Conservation (phyloP, 2,329 filamentous ascomycete species). For the Colletotrichum sp. region DNA sequence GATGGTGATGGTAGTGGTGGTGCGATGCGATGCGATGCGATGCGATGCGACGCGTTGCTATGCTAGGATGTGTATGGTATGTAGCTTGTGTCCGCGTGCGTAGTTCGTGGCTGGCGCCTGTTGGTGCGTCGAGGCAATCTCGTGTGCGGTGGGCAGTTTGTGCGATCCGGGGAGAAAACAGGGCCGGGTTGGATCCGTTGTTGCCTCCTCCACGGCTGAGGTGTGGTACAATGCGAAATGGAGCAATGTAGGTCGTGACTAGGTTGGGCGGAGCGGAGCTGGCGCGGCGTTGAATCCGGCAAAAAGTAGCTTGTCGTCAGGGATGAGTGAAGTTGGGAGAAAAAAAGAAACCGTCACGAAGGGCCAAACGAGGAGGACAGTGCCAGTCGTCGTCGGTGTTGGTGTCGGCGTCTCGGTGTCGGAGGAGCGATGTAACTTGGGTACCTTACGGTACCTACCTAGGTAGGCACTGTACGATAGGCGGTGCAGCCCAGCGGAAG, state of each 20-base stretch:
- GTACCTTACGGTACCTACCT: too few relatives aligned
- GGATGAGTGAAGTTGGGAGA: neutral
- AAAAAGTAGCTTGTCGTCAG: neutral
- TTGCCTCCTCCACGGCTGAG: constrained; percentile 13
- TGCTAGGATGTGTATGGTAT: neutral
- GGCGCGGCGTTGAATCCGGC: neutral
- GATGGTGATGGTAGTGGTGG: neutral
- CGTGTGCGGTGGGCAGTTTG: constrained; percentile 1
- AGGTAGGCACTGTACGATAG: neutral
- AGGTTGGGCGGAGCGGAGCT: constrained; percentile 4
- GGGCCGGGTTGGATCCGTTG: neutral
- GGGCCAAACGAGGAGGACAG: neutral
- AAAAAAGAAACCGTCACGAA: neutral
- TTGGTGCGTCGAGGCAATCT: constrained; percentile 8
- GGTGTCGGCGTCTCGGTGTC: neutral
- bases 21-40: constrained; percentile 12
- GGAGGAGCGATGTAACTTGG: neutral
- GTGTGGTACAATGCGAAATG: neutral
- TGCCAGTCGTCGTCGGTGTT: neutral
- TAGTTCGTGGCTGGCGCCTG: constrained; percentile 8
- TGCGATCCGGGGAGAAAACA: constrained; percentile 15
- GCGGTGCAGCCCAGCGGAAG: neutral
- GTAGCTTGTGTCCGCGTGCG: constrained; percentile 1
- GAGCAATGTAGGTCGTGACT: neutral
- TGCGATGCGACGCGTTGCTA: constrained; percentile 5